Evolutionary conservation across 2,329 filamentous ascomycete genomes (phyloP).

Genomic region (Neofusicoccum parvum): DNA sequence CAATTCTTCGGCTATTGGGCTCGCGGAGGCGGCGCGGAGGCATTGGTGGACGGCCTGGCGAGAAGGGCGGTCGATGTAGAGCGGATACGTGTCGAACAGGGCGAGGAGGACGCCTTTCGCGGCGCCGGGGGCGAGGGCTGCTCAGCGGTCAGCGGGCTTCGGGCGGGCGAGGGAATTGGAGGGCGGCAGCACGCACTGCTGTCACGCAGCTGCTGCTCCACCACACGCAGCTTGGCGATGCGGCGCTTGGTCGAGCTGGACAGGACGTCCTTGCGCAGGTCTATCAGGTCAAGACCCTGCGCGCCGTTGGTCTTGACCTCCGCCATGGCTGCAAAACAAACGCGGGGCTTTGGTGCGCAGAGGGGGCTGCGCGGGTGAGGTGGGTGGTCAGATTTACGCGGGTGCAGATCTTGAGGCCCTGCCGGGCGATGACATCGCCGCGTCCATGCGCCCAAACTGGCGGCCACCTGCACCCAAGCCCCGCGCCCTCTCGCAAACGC

Average conservation of each 20-base stretch:
- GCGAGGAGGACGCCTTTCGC: slow-evolving; percentile 64
- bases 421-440: slow-evolving; percentile 9
- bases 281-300: slow-evolving; percentile 36
- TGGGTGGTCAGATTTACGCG: slow-evolving; percentile 18
- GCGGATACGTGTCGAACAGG: slow-evolving; percentile 83
- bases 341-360: slow-evolving; percentile 4
- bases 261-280: slow-evolving; percentile 46
- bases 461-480: neutral
- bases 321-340: slow-evolving; percentile 31
- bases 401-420: slow-evolving; percentile 17
- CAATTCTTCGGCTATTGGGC: slow-evolving; percentile 57
- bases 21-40: slow-evolving; percentile 67
- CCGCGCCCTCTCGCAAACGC: neutral
- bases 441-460: slow-evolving; percentile 2
- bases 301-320: slow-evolving; percentile 38
- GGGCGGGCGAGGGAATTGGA: slow-evolving; percentile 29
- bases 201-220: slow-evolving; percentile 47
- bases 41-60: slow-evolving; percentile 82
- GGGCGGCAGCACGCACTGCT: slow-evolving; percentile 49
- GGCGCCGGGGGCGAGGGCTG: slow-evolving; percentile 45
- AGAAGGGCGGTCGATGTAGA: slow-evolving; percentile 84
- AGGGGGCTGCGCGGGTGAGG: slow-evolving; percentile 2
- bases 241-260: slow-evolving; percentile 53
- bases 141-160: slow-evolving; percentile 33
- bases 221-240: slow-evolving; percentile 46